Base-by-base conservation (phyloP, 192 early-diverging fungal genomes). In the Coemansia sp. region DNA sequence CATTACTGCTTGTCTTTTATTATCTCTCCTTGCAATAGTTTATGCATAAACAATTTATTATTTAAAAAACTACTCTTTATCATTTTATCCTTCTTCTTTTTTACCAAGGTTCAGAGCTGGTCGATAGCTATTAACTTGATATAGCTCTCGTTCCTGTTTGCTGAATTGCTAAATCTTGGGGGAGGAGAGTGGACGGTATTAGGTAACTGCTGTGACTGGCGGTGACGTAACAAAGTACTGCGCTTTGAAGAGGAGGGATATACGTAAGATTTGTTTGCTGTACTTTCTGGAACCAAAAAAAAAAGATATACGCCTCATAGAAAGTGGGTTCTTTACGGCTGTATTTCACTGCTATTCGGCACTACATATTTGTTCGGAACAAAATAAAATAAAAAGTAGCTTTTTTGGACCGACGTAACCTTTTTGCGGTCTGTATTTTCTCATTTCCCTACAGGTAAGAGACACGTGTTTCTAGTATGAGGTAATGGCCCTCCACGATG, bases 141-240 rank as follows among this genome's bases (percentile, higher is more conserved):
- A 53, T 27, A 53, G 22, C 8, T 50, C 7, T n/a, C 47, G 15
- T 24, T 24, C 24, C 4, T 20, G 2, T 24, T 53, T 24, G 20
- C 9, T n/a, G 8, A 20, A 12, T 24, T 3, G 2, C 52, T 27
- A 52, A 52, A 52, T 20, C 49, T 22, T 9, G n/a, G 24, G 24
- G 24, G 24, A 27, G 24, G 22, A 53, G 18, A 24, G 24, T 3
- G 52, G 12, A 29, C 11, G 22, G 24, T 36, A 60, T 36, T 33
- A 18, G 57, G 57, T 60, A 31, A 57, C 55, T 57, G 55, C 55
- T 57, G 55, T 57, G 24, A 60, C 57, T 16, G 15, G 57, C n/a
- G 57, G 57, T 60, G 57, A 60, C 57, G 33, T 18, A 60, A 60
- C 52, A 27, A 20, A n/a, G 31, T 60, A 60, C 57, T 60, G 57